Evolutionary conservation across 768 basidiomycete species (phyloP).

Genomic region (Lactarius tabidus): DNA sequence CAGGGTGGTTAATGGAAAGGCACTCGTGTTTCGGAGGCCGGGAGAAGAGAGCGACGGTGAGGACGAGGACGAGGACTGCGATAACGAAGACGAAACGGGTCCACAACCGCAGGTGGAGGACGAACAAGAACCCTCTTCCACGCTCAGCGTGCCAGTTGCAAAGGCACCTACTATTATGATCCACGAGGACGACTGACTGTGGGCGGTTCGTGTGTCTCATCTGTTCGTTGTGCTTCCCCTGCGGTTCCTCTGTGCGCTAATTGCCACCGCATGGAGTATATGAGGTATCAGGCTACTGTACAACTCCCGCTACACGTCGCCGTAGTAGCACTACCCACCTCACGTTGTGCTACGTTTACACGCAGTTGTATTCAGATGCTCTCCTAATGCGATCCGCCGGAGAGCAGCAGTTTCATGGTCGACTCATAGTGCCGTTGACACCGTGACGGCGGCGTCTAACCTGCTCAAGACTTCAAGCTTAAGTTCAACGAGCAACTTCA

Average conservation of each 20-base stretch:
- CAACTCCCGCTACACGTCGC: background rate
- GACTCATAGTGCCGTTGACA: no score
- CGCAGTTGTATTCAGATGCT: background rate
- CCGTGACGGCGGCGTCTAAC: no score
- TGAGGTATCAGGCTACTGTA: no score
- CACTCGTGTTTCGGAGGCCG: slow-evolving; percentile 53
- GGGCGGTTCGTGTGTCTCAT: slow-evolving; percentile 10
- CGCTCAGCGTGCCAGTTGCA: slow-evolving; percentile 28
- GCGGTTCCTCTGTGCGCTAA: background rate
- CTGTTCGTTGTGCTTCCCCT: background rate
- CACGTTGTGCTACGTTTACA: background rate
- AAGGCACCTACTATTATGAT: slow-evolving; percentile 42
- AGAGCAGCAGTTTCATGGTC: background rate
- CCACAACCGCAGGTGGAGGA: slow-evolving; percentile 22
- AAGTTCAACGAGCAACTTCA: no score
- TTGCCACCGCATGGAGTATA: background rate
- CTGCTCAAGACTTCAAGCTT: no score
- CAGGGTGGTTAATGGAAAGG: slow-evolving; percentile 73
- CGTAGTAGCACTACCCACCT: background rate
- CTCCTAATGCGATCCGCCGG: background rate
- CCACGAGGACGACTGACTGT: slow-evolving; percentile 47
- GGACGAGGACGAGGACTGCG: slow-evolving; percentile 27
- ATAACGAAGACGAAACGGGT: slow-evolving; percentile 28
- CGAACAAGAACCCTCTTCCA: slow-evolving; percentile 7
- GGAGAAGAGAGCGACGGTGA: slow-evolving; percentile 48